Base-by-base conservation (phyloP, 257 asterid genomes). In the Lithospermum erythrorhizon region DNA sequence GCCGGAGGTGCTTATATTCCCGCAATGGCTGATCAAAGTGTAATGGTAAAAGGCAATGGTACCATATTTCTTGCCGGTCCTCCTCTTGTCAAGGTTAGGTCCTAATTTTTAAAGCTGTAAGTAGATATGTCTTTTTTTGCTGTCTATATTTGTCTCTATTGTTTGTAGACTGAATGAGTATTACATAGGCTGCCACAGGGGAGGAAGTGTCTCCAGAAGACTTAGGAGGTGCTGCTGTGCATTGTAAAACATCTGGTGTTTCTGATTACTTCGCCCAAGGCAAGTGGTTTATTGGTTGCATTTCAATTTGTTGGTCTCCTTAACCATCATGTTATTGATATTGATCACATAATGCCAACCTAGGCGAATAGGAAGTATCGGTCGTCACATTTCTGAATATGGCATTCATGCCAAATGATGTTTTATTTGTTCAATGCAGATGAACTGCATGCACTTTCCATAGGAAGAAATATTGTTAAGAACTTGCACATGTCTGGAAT, bases 1-100 rank as follows among this genome's bases (percentile, higher is more conserved):
- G 98, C 97, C 53, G 97, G 98, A 69, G 98, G 98, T 62, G 98
- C 98, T 71, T 93, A 93, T 69, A 93, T 93, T 72, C 97, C 98
- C 58, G 97, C 98, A 24, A 93, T 93, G 97, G 98, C 98, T 25
- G 98, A 93, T 83, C 97, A 89, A 77, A 93, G 97, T 21, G 97
- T 93, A 55, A 93, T 93, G 97, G 98, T 93, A 65, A 89, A 84
- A 78, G 97, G 97, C 65, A 89, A 89, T 63, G 97, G 98, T 68
- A 89, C 98, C 67, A 86, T 93, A 69, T 93, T 93, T 85, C 86
- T 93, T 64, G 98, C 98, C 61, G 98, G 98, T 49, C 98, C 98
- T 73, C 98, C 98, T 54, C 95, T 93, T 57, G 98, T 89, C 63
- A 93, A 93, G 98, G 98, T 86, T 73, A 66, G 87, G 65, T 73